phyloP scores from a whole-genome alignment of 2,329 filamentous ascomycete species.

The Celoporthe dispersa region DNA sequence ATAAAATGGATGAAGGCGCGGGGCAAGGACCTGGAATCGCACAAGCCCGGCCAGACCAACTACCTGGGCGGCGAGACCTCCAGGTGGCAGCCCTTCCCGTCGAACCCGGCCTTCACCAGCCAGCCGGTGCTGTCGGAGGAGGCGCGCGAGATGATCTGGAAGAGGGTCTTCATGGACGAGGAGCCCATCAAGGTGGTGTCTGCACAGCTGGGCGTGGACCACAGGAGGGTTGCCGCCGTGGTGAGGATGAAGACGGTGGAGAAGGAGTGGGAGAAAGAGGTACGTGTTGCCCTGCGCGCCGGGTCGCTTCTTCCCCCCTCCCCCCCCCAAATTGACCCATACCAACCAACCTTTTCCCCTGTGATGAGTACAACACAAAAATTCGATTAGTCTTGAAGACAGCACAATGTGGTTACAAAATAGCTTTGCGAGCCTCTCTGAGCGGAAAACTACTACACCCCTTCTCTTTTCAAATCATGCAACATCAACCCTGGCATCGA shows the following conservation, averaged over 20 bases:
- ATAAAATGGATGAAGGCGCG: constrained; percentile 40
- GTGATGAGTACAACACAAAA: constrained; percentile 70
- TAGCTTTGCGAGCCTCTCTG: constrained; percentile 79
- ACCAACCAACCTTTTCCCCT: constrained; percentile 30
- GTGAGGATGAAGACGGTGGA: constrained; percentile 86
- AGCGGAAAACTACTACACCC: constrained; percentile 40
- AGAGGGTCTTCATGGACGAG: constrained; percentile 66
- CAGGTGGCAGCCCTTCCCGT: constrained; percentile 66
- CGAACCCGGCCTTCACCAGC: constrained; percentile 72
- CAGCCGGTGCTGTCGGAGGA: constrained; percentile 74
- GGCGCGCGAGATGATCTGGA: constrained; percentile 75
- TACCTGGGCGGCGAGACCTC: constrained; percentile 46
- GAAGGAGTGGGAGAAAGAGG: constrained; percentile 75
- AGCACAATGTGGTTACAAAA: constrained; percentile 80
- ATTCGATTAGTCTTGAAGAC: constrained; percentile 99
- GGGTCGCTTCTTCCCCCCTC: constrained; percentile 8
- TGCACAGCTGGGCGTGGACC: constrained; percentile 76
- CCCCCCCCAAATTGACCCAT: constrained; percentile 17
- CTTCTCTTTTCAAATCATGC: constrained; percentile 27
- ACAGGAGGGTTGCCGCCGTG: constrained; percentile 83
- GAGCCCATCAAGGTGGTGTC: constrained; percentile 77
- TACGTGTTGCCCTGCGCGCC: constrained; percentile 54
- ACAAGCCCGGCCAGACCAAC: constrained; percentile 34
- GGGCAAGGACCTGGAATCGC: constrained; percentile 30
- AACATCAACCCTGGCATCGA: constrained; percentile 15